Evolutionary conservation across 2,329 filamentous ascomycete species (phyloP), one percentile per base, ranked within the genome.

Genomic region (Cercospora brassicicola): DNA sequence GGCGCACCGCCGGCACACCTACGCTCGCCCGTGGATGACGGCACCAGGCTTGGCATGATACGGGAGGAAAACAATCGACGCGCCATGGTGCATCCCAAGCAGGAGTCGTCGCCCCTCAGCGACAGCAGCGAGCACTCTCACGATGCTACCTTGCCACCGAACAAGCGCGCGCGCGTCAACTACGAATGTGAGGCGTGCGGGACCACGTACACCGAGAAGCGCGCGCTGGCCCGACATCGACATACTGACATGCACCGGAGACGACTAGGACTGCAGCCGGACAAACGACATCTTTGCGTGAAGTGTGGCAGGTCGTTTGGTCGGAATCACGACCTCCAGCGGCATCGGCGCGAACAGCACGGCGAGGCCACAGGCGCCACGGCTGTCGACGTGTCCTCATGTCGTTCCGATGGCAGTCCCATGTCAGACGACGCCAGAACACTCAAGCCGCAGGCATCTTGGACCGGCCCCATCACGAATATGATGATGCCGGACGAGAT

Each of bases 291-390:
- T 66, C 60, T 68, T 2, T 76, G 74, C 39, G 59, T 63, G 5
- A 65, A 70, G 13, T 76, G 74, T 53, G 68, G 69, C 30, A 71
- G 72, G 61, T 65, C 61, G 20, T 76, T 76, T 65, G 73, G 70
- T 13, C 67, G 74, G 28, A 71, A 74, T 11, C 73, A 75, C 59
- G 74, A 76, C 59, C 67, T 74, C 11, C 69, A 70, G 26, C 65
- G 74, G 30, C 74, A 76, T 59, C 70, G 73, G 45, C 71, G 70
- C 45, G 74, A 76, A 56, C 69, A 71, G 69, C 74, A 76, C 30
- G 63, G 69, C 39, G 67, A 69, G 42, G 66, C 67, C 18, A 68
- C 67, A 3, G 67, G 68, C 23, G 63, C 62, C 10, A 68, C 59
- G 15, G 39, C 66, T 3, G 64, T 65, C 13, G 68, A 70, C 39